Evolutionary conservation across 2,329 filamentous ascomycete genomes (phyloP).

Genomic region (Aspergillus calidoustus): DNA sequence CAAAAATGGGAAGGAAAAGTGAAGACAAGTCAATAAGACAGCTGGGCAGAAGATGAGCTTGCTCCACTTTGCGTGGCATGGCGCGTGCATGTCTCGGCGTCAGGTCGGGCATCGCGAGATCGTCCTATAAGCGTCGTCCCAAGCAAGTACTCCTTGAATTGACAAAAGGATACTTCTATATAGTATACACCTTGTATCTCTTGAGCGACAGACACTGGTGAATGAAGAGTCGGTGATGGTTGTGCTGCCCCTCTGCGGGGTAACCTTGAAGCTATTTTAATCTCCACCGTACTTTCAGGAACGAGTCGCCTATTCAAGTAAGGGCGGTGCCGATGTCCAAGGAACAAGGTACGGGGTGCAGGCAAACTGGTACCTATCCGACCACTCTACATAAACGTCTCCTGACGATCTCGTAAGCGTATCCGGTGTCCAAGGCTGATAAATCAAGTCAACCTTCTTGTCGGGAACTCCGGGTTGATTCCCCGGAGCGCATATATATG

Average conservation of each 20-base stretch:
- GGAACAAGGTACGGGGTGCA: not conserved
- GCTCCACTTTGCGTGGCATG: conserved; percentile 15
- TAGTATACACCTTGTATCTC: not conserved
- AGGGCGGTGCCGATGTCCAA: not conserved
- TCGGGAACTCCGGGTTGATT: not conserved
- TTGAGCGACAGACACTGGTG: not conserved
- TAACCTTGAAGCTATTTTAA: conserved; percentile 10
- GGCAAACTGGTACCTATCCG: not conserved
- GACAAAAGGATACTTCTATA: not conserved
- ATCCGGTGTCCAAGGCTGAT: not conserved
- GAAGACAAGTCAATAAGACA: not conserved
- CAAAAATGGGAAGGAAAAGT: not conserved
- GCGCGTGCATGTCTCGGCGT: conserved; percentile 8
- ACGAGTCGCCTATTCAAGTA: not conserved
- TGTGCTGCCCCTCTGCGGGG: conserved; percentile 11
- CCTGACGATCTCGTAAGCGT: not conserved
- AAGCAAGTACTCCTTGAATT: not conserved
- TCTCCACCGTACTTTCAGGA: not conserved
- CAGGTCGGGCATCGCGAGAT: not conserved
- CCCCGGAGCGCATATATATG: not conserved
- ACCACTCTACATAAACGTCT: not conserved
- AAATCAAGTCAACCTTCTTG: not conserved
- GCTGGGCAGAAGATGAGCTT: conserved; percentile 2
- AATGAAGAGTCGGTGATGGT: not conserved
- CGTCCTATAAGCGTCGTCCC: conserved; percentile 1